Base-by-base conservation (phyloP, 2,329 filamentous ascomycete genomes). In the Hypoxylon sp. region DNA sequence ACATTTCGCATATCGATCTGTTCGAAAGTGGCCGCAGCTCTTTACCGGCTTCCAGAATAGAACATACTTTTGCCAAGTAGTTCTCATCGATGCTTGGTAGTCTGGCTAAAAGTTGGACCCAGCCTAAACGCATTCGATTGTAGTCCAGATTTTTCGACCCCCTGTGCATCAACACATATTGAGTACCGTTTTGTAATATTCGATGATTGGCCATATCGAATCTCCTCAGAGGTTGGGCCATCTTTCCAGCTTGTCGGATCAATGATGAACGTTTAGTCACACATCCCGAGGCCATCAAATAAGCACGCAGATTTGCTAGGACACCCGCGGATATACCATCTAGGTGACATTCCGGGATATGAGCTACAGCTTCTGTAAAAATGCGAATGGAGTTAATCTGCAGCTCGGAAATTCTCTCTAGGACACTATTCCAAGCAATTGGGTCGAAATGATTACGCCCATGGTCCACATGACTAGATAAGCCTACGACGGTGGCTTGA, bases 71-170 rank as follows among this genome's bases (percentile, higher is more conserved):
- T 23, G 51, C 65, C 14, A 78, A 51, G 43, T 72, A 72, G 6
- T 60, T 49, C 13, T 60, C 56, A 23, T 70, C 60, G 28, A 76
- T 41, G 17, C 51, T 52, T 13, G 75, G 76, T 36, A 77, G 53
- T 36, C 75, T 73, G 21, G 72, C 75, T 46, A 79, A 61, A 19
- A 77, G 49, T 23, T 71, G 69, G 46, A 79, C 64, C 75, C 75
- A 78, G 13, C 63, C 41, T 14, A 71, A 60, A 17, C 77, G 76
- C 43, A 68, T 46, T 19, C 63, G 30, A 21, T 19, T 2, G 51
- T 62, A 74, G 30, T 65, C 30, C 19, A 59, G 2, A 11, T 58
- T 61, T 38, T 63, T 36, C 11, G 63, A 64, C 2, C 43, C 19
- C 10, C 32, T 48, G 57, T 67, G 55, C 30, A 43, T 30, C 10